Evolutionary conservation across 345 rosid species (phyloP), one percentile per base, ranked within the genome.

Genomic region (Citropsis articulata): DNA sequence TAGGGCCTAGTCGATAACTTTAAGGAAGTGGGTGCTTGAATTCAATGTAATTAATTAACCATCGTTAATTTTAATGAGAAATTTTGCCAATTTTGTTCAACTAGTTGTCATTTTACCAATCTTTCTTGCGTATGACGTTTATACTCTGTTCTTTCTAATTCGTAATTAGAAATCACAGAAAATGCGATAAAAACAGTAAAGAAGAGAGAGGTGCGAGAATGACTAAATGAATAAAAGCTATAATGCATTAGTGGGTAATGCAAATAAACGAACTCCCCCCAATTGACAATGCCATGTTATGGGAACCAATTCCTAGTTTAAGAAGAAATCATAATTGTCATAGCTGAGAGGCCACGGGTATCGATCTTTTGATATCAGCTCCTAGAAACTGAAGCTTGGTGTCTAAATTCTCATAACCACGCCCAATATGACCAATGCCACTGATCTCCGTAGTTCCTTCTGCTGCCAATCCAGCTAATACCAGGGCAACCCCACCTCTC

Each of bases 391-490:
- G 69, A 77, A 83, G 86, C 60, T 78, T 83, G 62, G 30, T 9
- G 27, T 74, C 86, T 30, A 83, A 53, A 66, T 74, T 83, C 67
- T 80, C 81, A 53, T 77, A 80, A 36, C 84, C 81, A 4, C 81
- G 50, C 19, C 78, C 82, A 30, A 83, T 70, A 69, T 80, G 86
- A 63, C 79, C 31, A 55, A 78, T 66, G 45, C 56, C 78, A 60
- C 28, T 25, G 66, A 80, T 71, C 71, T 77, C 71, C 9, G 81
- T 79, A 57, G 78, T 83, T 72, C 85, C 85, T 72, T 76, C 75
- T 31, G 83, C 85, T 67, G 80, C 81, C 42, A 83, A 56, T 72
- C 69, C 85, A 5, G 83, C 81, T 70, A 83, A 71, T 25, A 83
- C 70, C 69, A 80, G 56, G 4, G 86, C 45, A 30, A 36, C 78